Conservation (phyloP, 75 land plant genomes). For the Selaginella tamariscina region DNA sequence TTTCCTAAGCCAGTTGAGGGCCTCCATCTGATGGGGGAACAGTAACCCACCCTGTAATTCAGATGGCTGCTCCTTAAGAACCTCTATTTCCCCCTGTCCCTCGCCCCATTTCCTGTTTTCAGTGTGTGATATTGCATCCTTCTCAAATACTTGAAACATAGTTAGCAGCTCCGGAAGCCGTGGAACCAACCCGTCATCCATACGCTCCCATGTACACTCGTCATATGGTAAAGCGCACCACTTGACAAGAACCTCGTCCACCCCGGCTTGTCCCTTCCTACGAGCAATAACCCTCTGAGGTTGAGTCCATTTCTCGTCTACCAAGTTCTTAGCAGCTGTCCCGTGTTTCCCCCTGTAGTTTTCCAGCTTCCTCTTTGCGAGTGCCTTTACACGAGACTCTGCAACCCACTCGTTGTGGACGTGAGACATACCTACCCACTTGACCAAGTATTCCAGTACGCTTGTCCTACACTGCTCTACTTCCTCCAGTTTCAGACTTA, state of each 20-base stretch:
- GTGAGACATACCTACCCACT: conserved; percentile 87
- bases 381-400: conserved; percentile 51
- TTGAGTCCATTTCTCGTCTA: conserved; percentile 62
- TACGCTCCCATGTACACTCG: conserved; percentile 93
- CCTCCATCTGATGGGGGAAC: conserved; percentile 97
- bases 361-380: conserved; percentile 83
- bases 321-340: conserved; percentile 41
- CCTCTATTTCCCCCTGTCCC: conserved; percentile 31
- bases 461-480: background rate
- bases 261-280: conserved; percentile 25
- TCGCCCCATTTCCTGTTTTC: conserved; percentile 21
- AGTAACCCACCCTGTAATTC: conserved; percentile 76
- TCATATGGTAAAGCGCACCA: conserved; percentile 88
- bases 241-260: conserved; percentile 61
- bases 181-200: conserved; percentile 50
- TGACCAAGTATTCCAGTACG: conserved; percentile 65
- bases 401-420: conserved; percentile 82
- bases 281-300: conserved; percentile 72
- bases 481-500: conserved; percentile 9
- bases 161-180: conserved; percentile 35
- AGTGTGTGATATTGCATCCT: conserved; percentile 22
- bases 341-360: conserved; percentile 83
- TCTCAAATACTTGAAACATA: conserved; percentile 47
- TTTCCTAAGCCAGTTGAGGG: conserved; percentile 84
- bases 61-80: conserved; percentile 68